Percentiles rank a stretch among this genome's conserved stretches.
phyloP scores from a whole-genome alignment of 2,329 filamentous ascomycete genomes.

The Didymella pomorum region DNA sequence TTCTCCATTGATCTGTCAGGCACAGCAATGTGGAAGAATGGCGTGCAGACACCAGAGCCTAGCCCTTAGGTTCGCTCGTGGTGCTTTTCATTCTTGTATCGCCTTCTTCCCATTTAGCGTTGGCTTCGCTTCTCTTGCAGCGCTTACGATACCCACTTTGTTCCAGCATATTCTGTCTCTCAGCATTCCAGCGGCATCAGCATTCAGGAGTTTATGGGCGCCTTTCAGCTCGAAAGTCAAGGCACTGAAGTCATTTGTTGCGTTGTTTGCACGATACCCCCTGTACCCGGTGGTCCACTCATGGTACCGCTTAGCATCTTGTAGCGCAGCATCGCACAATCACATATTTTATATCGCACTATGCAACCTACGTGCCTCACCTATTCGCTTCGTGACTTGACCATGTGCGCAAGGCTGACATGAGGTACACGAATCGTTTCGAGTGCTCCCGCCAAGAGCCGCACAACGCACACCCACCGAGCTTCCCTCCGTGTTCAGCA shows the following conservation, averaged over 20 bases:
- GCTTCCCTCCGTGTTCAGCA: constrained; percentile 15
- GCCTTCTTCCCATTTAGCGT: constrained; percentile 3
- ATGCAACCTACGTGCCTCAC: not conserved
- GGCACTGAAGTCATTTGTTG: constrained; percentile 2
- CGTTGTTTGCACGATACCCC: constrained; percentile 21
- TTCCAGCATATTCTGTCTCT: constrained; percentile 18
- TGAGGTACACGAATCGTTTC: constrained; percentile 1
- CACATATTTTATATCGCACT: not conserved
- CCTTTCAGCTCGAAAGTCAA: not conserved
- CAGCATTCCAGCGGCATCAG: constrained; percentile 15
- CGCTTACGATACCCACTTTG: constrained; percentile 32
- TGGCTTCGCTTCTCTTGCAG: constrained; percentile 16
- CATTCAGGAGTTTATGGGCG: constrained; percentile 13
- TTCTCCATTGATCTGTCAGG: constrained; percentile 39
- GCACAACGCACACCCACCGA: constrained; percentile 16
- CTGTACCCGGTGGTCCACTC: constrained; percentile 10
- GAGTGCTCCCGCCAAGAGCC: constrained; percentile 7
- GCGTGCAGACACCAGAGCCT: constrained; percentile 51
- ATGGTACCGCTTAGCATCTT: constrained; percentile 10
- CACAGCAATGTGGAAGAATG: constrained; percentile 42
- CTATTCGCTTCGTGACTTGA: not conserved
- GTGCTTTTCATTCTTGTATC: constrained; percentile 6
- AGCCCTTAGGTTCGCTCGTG: constrained; percentile 40
- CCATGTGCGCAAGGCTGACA: constrained; percentile 12
- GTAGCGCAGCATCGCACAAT: constrained; percentile 4